Evolutionary conservation across 139 green algal species (phyloP).

Genomic region (Dunaliella primolecta): DNA sequence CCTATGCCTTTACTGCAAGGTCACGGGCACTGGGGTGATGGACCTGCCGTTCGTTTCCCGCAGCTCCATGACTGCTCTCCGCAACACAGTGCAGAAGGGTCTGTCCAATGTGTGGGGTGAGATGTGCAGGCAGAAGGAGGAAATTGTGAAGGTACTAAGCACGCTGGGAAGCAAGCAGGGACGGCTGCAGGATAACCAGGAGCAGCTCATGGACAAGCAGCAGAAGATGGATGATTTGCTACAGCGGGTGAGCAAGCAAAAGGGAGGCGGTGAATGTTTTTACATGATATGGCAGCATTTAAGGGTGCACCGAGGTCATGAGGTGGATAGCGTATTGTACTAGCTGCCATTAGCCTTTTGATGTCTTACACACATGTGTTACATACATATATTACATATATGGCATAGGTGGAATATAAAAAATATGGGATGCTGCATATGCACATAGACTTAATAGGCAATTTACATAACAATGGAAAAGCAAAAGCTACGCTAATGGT

Average conservation of each 20-base stretch:
- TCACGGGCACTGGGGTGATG: conserved; percentile 20
- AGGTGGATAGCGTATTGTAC: not conserved
- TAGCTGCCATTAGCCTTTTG: too few relatives aligned
- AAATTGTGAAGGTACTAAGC: conserved; percentile 27
- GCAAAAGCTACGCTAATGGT: too few relatives aligned
- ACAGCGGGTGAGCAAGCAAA: conserved; percentile 10
- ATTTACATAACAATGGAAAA: too few relatives aligned
- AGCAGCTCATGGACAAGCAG: conserved; percentile 35
- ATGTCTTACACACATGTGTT: too few relatives aligned
- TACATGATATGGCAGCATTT: not conserved
- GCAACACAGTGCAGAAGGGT: conserved; percentile 21
- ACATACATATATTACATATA: too few relatives aligned
- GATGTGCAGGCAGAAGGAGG: conserved; percentile 41
- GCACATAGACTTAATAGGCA: too few relatives aligned
- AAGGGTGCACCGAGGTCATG: not conserved
- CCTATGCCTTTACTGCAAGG: not conserved
- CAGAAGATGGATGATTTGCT: conserved; percentile 29
- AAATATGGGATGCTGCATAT: not conserved
- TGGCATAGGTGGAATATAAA: too few relatives aligned
- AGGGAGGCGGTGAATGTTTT: not conserved
- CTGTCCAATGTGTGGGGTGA: conserved; percentile 42
- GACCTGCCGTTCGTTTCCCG: conserved; percentile 41
- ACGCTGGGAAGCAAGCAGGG: conserved; percentile 29
- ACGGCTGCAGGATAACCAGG: conserved; percentile 23
- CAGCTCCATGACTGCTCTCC: conserved; percentile 20